phyloP scores from a whole-genome alignment of 1,284 basidiomycete genomes.

The Tetrapyrgos nigripes region DNA sequence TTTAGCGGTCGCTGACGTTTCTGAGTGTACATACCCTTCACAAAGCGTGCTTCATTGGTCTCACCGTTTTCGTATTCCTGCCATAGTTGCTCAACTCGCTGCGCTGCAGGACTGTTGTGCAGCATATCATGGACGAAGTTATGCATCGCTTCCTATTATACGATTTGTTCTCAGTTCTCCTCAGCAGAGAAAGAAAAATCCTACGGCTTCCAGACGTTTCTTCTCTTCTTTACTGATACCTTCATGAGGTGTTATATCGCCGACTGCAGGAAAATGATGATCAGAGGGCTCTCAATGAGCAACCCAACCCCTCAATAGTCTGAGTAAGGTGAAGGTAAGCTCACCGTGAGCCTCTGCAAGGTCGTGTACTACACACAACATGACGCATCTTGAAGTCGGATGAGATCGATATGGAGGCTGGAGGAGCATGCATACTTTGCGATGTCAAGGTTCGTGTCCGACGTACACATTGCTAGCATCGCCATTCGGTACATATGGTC shows the following conservation, averaged over 20 bases:
- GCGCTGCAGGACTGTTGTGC: slow-evolving; percentile 79
- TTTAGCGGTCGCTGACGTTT: too few relatives aligned
- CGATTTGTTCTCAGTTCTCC: not conserved
- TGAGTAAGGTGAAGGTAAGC: not conserved
- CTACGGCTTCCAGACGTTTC: slow-evolving; percentile 72
- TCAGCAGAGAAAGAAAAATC: slow-evolving; percentile 20
- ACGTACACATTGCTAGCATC: slow-evolving; percentile 85
- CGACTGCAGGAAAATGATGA: slow-evolving; percentile 57
- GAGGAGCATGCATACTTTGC: slow-evolving; percentile 59
- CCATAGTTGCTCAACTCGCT: slow-evolving; percentile 84
- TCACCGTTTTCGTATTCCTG: slow-evolving; percentile 91
- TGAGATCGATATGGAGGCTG: not conserved
- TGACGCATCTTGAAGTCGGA: slow-evolving; percentile 69
- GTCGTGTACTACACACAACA: slow-evolving; percentile 93
- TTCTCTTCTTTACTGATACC: slow-evolving; percentile 87
- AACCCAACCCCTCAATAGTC: too few relatives aligned
- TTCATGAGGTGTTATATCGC: slow-evolving; percentile 93
- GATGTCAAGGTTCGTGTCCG: slow-evolving; percentile 76
- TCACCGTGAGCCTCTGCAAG: slow-evolving; percentile 92
- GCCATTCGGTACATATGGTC: slow-evolving; percentile 99
- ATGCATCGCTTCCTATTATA: slow-evolving; percentile 83
- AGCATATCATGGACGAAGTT: slow-evolving; percentile 92
- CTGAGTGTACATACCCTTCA: slow-evolving; percentile 73
- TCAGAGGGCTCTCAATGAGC: too few relatives aligned
- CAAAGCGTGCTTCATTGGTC: slow-evolving; percentile 87